Base-by-base conservation (phyloP, 2,329 filamentous ascomycete species). In the Sclerotinia sclerotiorum region DNA sequence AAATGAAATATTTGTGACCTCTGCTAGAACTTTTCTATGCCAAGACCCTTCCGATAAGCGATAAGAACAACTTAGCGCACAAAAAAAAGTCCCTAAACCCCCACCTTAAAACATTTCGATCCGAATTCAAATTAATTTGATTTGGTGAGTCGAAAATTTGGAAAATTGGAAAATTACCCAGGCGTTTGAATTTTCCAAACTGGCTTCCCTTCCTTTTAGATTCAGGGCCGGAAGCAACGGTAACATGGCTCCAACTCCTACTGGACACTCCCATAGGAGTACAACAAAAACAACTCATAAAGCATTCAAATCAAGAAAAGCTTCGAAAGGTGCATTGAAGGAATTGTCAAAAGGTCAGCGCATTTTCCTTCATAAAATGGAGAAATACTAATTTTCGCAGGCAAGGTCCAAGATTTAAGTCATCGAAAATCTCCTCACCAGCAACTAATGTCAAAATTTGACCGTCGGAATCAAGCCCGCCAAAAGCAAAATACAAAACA, bases 391-490 rank as follows among this genome's bases (percentile, higher is more conserved):
- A 74, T 55, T 69, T 29, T 57, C 69, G 49, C 71, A 95, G 92
- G 94, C 78, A 95, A 95, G 80, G 85, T 94, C 62, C 89, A 84
- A 67, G 82, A 87, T 76, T 91, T 97, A 77, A 87, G 85, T 75
- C 84, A 84, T 75, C 88, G 94, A 77, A 96, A 92, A 80, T 97
- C 94, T 21, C 92, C 92, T 67, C 93, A 97, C 79, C 95, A 99
- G 79, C 93, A 97, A 82, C 88, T 97, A 81, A 94, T 97, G 92
- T 97, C 93, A 69, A 99, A 98, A 81, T 87, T 99, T 79, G 93
- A 97, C 80, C 90, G 95, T 70, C 89, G 93, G 75, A 98, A 99
- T 80, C 93, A 97, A 82, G 92, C 93, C 74, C 94, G 94, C 80
- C 95, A 99, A 83, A 89, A 90, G 79, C 91, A 94, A 76, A 82